These are phyloP conservation scores for Cucurbitaria berberidis DNA, from an alignment of 2,329 filamentous ascomycete species.

Conservation along the genomic window DNA sequence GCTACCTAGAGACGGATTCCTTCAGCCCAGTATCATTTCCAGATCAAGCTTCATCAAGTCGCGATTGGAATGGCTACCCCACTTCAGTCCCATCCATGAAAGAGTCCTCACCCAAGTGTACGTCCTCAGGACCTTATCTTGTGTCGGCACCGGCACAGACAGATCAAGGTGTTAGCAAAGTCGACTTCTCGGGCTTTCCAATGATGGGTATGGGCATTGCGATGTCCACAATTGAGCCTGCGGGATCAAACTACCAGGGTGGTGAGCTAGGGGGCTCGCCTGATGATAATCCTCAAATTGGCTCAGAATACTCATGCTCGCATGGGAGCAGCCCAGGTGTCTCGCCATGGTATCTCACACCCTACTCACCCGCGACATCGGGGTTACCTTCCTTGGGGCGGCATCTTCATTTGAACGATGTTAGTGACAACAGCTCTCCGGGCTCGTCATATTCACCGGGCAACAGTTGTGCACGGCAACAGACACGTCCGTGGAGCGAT, in stretches of 20 bases:
- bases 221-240: not conserved
- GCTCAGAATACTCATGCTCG: conserved; percentile 13
- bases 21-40: conserved; percentile 12
- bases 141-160: not conserved
- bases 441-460: not conserved
- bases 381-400: not conserved
- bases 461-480: not conserved
- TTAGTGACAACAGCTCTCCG: not conserved
- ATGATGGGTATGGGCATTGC: not conserved
- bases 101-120: conserved; percentile 1
- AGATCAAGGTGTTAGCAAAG: not conserved
- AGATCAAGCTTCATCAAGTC: conserved; percentile 6
- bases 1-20: conserved; percentile 12
- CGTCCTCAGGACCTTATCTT: not conserved
- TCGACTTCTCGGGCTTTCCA: not conserved
- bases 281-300: not conserved
- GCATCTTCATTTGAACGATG: not conserved
- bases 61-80: conserved; percentile 7
- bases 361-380: not conserved
- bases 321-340: conserved; percentile 10
- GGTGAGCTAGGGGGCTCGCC: not conserved
- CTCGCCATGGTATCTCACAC: conserved; percentile 13
- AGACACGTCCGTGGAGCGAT: not conserved
- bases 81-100: not conserved
- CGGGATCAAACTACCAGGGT: not conserved